phyloP scores from a whole-genome alignment of 176 grass and related monocot genomes.

The Canna indica region DNA sequence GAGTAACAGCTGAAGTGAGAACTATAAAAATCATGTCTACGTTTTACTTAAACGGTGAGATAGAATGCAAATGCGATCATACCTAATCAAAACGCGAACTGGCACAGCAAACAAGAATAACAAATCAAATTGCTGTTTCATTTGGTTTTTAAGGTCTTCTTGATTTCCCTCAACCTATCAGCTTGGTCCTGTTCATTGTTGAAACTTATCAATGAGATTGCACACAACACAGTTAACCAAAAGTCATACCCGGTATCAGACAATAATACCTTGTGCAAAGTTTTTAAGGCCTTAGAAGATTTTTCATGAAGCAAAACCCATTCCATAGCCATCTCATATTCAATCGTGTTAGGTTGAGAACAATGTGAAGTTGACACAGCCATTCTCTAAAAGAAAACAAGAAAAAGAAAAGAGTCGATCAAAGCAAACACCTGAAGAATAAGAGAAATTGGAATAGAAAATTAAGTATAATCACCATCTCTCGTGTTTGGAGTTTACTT shows the following conservation, averaged over 20 bases:
- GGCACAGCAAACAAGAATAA: not conserved
- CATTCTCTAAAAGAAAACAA: constrained; percentile 49
- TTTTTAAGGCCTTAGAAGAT: constrained; percentile 28
- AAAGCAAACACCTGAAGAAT: not conserved
- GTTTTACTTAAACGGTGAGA: not conserved
- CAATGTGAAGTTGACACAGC: constrained; percentile 91
- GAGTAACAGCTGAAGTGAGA: not conserved
- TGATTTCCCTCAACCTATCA: not conserved
- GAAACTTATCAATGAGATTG: not conserved
- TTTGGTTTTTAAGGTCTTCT: not conserved
- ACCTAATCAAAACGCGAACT: not conserved
- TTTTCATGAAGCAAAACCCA: constrained; percentile 56
- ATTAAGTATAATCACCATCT: constrained; percentile 37
- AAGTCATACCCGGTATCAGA: not conserved
- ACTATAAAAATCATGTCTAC: not conserved
- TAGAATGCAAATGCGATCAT: not conserved
- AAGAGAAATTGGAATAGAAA: not conserved
- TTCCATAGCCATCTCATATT: constrained; percentile 81
- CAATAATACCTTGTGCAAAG: constrained; percentile 36
- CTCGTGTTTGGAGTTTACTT: constrained; percentile 34
- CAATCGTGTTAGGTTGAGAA: constrained; percentile 91
- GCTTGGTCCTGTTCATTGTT: not conserved
- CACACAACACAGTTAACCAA: not conserved
- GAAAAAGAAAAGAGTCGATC: not conserved
- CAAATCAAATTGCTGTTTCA: not conserved